Evolutionary conservation across 176 grass and related monocot genomes (phyloP).

Genomic region (Elaeis guineensis): DNA sequence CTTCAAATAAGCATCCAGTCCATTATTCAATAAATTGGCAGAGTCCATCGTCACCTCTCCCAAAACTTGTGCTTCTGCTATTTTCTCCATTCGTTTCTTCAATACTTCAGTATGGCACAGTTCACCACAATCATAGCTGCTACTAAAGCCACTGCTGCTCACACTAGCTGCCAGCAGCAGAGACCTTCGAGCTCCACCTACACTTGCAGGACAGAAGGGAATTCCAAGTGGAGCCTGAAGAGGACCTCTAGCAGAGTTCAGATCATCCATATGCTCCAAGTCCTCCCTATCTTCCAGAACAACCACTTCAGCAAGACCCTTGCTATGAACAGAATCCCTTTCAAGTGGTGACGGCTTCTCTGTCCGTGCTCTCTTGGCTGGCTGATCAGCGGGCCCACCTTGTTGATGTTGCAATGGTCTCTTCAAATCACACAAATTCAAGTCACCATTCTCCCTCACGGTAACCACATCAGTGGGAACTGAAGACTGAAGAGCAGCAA

Average conservation of each 20-base stretch:
- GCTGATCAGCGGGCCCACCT: slow-evolving; percentile 2
- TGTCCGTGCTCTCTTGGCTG: neutral
- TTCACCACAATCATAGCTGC: slow-evolving; percentile 1
- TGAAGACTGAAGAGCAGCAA: slow-evolving; percentile 25
- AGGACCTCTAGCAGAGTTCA: neutral
- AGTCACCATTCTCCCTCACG: slow-evolving; percentile 33
- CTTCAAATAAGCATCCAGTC: slow-evolving; percentile 17
- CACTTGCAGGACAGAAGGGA: slow-evolving; percentile 17
- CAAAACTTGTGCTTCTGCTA: slow-evolving; percentile 2
- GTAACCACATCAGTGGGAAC: slow-evolving; percentile 16
- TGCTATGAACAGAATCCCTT: neutral
- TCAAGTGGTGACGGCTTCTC: neutral
- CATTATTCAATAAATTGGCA: slow-evolving; percentile 12
- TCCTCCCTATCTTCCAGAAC: neutral
- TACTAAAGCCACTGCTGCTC: neutral
- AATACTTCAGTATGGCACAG: slow-evolving; percentile 4
- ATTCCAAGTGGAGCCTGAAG: slow-evolving; percentile 13
- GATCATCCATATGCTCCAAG: neutral
- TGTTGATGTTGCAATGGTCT: slow-evolving; percentile 10
- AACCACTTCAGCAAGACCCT: neutral
- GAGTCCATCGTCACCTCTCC: slow-evolving; percentile 6
- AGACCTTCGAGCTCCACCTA: neutral
- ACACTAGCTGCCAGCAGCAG: too few species aligned
- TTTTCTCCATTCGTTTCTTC: slow-evolving; percentile 3
- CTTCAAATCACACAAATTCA: slow-evolving; percentile 1